phyloP scores from a whole-genome alignment of 2,329 filamentous ascomycete genomes.

The Boeremia exigua region DNA sequence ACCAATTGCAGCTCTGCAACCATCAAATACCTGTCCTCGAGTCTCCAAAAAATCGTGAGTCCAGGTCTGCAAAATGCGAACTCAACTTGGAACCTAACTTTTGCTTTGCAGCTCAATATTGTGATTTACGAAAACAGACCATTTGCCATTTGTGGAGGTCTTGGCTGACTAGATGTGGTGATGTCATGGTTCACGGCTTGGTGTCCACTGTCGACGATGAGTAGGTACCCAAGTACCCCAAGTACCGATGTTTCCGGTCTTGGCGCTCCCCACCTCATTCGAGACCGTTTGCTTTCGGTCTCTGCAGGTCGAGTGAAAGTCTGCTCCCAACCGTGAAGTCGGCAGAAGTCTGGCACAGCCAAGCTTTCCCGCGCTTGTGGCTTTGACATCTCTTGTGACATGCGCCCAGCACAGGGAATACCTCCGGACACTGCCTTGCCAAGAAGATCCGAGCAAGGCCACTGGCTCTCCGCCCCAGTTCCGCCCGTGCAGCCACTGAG shows the following conservation, averaged over 20 bases:
- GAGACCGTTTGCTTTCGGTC: not conserved
- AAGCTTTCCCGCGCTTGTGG: constrained; percentile 13
- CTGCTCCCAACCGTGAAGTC: not conserved
- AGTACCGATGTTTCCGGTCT: not conserved
- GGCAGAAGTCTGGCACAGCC: constrained; percentile 5
- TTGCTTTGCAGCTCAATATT: too few relatives aligned
- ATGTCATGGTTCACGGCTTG: too few relatives aligned
- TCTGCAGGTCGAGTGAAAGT: not conserved
- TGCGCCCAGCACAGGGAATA: constrained; percentile 3
- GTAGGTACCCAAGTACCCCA: too few relatives aligned
- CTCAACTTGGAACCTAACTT: too few relatives aligned
- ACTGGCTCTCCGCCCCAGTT: constrained; percentile 9
- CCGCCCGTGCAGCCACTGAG: constrained; percentile 13
- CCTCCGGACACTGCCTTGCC: constrained; percentile 3
- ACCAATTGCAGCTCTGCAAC: too few relatives aligned
- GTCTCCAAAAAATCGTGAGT: too few relatives aligned
- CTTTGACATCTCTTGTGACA: constrained; percentile 7
- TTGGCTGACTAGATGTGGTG: too few relatives aligned
- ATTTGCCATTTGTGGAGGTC: too few relatives aligned
- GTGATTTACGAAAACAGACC: too few relatives aligned
- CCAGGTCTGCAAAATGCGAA: too few relatives aligned
- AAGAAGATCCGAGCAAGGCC: constrained; percentile 10
- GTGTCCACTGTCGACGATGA: too few relatives aligned
- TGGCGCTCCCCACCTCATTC: not conserved
- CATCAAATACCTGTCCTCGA: too few relatives aligned